Evolutionary conservation across 1,139 yeast genomes (phyloP).

Genomic region (Yamadazyma pseudoaaseri): DNA sequence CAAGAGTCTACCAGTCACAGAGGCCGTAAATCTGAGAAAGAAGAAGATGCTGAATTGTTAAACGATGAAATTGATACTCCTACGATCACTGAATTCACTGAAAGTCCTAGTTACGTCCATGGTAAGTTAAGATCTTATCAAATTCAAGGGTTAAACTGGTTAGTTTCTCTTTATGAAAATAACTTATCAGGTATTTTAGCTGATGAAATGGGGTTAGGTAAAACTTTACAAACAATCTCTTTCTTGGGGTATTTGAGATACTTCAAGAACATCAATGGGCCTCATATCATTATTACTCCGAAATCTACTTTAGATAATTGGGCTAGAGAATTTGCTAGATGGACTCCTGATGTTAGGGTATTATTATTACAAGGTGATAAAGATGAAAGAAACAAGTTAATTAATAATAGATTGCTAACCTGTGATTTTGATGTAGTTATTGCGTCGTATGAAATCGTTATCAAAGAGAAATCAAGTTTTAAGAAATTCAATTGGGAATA

Average conservation of each 20-base stretch:
- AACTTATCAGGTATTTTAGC: slow-evolving; percentile 89
- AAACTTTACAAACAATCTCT: slow-evolving; percentile 90
- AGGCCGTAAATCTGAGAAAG: slow-evolving; percentile 63
- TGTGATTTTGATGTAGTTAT: slow-evolving; percentile 74
- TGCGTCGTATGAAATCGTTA: slow-evolving; percentile 75
- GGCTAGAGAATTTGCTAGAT: slow-evolving; percentile 71
- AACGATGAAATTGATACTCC: slow-evolving; percentile 50
- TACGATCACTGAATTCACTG: slow-evolving; percentile 54
- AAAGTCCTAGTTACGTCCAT: slow-evolving; percentile 62
- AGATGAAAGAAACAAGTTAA: slow-evolving; percentile 55
- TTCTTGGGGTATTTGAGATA: slow-evolving; percentile 72
- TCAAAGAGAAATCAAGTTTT: slow-evolving; percentile 65
- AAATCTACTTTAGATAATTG: slow-evolving; percentile 80
- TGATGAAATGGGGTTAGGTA: slow-evolving; percentile 98
- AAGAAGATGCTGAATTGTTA: slow-evolving; percentile 67
- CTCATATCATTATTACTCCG: slow-evolving; percentile 73
- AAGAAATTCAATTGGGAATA: slow-evolving; percentile 72
- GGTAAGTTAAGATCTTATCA: slow-evolving; percentile 80
- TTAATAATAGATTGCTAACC: slow-evolving; percentile 48
- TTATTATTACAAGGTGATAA: slow-evolving; percentile 74
- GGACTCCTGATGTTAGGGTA: slow-evolving; percentile 77
- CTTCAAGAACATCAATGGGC: slow-evolving; percentile 60
- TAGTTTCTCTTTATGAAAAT: slow-evolving; percentile 78
- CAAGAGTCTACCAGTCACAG: slow-evolving; percentile 25
- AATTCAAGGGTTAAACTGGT: slow-evolving; percentile 92